Evolutionary conservation across 1,284 basidiomycete species (phyloP).

Genomic region (Ustilago trichophora): DNA sequence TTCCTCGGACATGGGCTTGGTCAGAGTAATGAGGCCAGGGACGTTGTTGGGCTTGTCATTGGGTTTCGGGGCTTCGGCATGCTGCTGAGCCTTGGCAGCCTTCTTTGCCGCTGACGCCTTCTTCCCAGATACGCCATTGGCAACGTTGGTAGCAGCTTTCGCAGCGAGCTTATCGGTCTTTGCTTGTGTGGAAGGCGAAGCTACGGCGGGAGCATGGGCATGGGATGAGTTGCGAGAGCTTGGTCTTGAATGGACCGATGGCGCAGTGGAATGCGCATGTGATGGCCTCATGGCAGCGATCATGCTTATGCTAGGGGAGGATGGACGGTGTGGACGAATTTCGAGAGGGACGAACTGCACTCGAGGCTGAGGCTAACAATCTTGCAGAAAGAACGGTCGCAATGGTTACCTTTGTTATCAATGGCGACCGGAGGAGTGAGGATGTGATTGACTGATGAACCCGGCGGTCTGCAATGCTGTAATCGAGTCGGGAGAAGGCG

Average conservation of each 20-base stretch:
- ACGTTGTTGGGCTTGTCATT: conserved; percentile 14
- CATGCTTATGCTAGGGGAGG: too few relatives aligned
- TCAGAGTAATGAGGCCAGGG: conserved; percentile 51
- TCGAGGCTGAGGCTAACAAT: too few relatives aligned
- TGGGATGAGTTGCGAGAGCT: conserved; percentile 46
- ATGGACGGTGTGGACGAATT: too few relatives aligned
- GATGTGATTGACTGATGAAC: too few relatives aligned
- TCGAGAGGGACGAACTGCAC: too few relatives aligned
- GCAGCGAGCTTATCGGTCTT: conserved; percentile 33
- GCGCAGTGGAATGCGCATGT: conserved; percentile 33
- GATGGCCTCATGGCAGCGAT: conserved; percentile 57
- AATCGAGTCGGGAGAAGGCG: too few relatives aligned
- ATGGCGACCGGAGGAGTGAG: too few relatives aligned
- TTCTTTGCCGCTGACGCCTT: conserved; percentile 39
- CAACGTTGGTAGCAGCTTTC: conserved; percentile 27
- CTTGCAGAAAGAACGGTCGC: too few relatives aligned
- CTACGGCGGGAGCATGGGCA: conserved; percentile 16
- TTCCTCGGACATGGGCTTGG: conserved; percentile 42
- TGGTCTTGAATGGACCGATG: conserved; percentile 44
- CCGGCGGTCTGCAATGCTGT: too few relatives aligned
- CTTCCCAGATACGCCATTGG: conserved; percentile 33
- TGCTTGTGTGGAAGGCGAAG: conserved; percentile 34
- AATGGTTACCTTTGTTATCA: too few relatives aligned
- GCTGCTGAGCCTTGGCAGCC: conserved; percentile 23
- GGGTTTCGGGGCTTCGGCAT: conserved; percentile 2